phyloP scores from a whole-genome alignment of 805 yeast genomes.

The Lipomyces japonicus region DNA sequence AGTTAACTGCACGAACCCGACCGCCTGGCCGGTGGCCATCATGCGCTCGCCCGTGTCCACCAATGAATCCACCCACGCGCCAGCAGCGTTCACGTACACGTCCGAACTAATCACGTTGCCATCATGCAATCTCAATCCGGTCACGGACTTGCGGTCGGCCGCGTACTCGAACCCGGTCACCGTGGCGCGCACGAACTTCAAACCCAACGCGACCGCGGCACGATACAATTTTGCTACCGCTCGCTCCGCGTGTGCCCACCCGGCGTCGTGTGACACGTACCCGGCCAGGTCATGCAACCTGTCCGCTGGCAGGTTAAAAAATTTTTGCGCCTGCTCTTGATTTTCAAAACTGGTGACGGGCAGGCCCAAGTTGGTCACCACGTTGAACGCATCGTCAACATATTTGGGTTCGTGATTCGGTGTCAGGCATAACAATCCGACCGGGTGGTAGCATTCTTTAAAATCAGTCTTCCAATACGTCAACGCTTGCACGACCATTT shows the following conservation, averaged over 20 bases:
- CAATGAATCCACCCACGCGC: constrained; percentile 29
- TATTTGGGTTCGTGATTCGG: constrained; percentile 17
- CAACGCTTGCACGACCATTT: constrained; percentile 47
- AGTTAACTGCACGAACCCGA: constrained; percentile 26
- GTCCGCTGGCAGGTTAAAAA: constrained; percentile 32
- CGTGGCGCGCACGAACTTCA: constrained; percentile 15
- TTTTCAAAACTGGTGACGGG: constrained; percentile 12
- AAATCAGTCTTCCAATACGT: constrained; percentile 37
- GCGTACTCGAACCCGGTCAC: constrained; percentile 15
- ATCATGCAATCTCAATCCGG: constrained; percentile 5
- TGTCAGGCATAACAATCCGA: constrained; percentile 25
- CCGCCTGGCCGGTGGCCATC: constrained; percentile 30
- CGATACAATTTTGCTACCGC: constrained; percentile 14
- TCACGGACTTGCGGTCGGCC: background rate
- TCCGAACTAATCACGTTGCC: constrained; percentile 14
- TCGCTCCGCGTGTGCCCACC: constrained; percentile 29
- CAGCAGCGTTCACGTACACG: constrained; percentile 23
- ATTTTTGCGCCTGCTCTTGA: constrained; percentile 5
- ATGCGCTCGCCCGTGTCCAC: constrained; percentile 8
- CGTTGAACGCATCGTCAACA: constrained; percentile 14
- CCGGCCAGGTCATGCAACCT: constrained; percentile 35
- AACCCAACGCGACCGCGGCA: constrained; percentile 20
- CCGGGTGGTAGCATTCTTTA: constrained; percentile 16
- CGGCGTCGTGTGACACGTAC: constrained; percentile 31
- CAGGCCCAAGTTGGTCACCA: constrained; percentile 14